Percentiles rank a stretch among this genome's conserved stretches.
phyloP scores from a whole-genome alignment of 1,284 basidiomycete species.

The Ganoderma sp. region DNA sequence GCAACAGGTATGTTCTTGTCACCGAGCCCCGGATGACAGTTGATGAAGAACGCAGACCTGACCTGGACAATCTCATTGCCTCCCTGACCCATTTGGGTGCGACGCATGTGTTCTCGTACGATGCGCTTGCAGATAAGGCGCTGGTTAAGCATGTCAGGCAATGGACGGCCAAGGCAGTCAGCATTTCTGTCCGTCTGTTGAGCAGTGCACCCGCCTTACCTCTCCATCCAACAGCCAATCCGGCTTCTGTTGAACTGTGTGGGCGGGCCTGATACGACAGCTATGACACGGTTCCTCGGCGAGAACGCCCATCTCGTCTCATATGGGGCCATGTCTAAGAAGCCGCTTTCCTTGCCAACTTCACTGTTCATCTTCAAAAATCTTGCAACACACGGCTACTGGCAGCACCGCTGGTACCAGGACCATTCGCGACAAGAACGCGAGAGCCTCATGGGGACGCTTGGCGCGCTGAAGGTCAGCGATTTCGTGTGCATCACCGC shows the following conservation, averaged over 20 bases:
- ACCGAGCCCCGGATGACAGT: too few relatives aligned
- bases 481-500: background rate
- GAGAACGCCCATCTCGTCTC: slow-evolving; percentile 76
- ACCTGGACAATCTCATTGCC: slow-evolving; percentile 56
- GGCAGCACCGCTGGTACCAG: slow-evolving; percentile 78
- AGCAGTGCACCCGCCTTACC: background rate
- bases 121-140: slow-evolving; percentile 64
- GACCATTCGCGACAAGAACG: slow-evolving; percentile 48
- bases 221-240: slow-evolving; percentile 49
- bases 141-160: slow-evolving; percentile 57
- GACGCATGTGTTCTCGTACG: slow-evolving; percentile 76
- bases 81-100: slow-evolving; percentile 68
- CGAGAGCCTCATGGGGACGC: slow-evolving; percentile 54
- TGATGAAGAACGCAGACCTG: slow-evolving; percentile 47
- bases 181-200: background rate
- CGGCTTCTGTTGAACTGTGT: slow-evolving; percentile 82
- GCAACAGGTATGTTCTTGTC: slow-evolving; percentile 58
- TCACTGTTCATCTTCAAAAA: slow-evolving; percentile 85
- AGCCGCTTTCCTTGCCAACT: slow-evolving; percentile 78
- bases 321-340: slow-evolving; percentile 89
- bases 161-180: slow-evolving; percentile 64
- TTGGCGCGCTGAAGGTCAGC: slow-evolving; percentile 61
- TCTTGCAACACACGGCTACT: slow-evolving; percentile 73
- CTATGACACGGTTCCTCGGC: slow-evolving; percentile 72
- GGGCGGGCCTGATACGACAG: slow-evolving; percentile 69